Evolutionary conservation across 1,139 yeast genomes (phyloP).

Genomic region (Magnusiomyces paraingens): DNA sequence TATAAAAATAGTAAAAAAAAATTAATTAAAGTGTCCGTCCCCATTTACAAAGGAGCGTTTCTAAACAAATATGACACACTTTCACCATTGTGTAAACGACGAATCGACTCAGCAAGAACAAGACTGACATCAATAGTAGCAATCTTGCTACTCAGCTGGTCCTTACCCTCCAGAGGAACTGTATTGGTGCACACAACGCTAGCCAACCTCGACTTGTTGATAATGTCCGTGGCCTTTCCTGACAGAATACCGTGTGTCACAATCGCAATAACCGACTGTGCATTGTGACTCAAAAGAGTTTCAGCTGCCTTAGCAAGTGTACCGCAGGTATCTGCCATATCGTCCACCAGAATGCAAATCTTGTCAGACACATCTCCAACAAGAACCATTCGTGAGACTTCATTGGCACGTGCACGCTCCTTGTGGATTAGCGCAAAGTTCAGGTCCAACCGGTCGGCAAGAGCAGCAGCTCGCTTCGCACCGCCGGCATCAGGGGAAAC

Average conservation of each 20-base stretch:
- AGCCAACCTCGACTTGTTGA: constrained; percentile 70
- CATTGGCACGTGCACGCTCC: constrained; percentile 93
- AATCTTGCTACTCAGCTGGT: constrained; percentile 62
- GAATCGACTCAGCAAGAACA: constrained; percentile 89
- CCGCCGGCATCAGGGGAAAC: constrained; percentile 99
- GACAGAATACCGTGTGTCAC: constrained; percentile 94
- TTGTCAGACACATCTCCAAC: constrained; percentile 92
- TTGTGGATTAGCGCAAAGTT: constrained; percentile 95
- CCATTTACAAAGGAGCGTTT: constrained; percentile 38
- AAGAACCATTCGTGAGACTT: constrained; percentile 88
- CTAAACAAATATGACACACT: constrained; percentile 85
- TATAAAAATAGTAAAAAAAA: constrained; percentile 1
- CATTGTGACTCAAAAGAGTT: constrained; percentile 65
- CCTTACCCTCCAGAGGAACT: constrained; percentile 81
- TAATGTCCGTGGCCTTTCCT: constrained; percentile 78
- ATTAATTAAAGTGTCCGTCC: no score
- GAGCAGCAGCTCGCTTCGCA: constrained; percentile 86
- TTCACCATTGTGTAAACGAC: constrained; percentile 93
- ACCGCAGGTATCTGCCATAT: constrained; percentile 99
- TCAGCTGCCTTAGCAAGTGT: constrained; percentile 96
- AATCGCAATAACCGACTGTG: constrained; percentile 81
- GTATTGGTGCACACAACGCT: constrained; percentile 90
- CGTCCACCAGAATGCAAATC: constrained; percentile 87
- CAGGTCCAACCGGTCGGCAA: constrained; percentile 87
- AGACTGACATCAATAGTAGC: constrained; percentile 82